These are phyloP conservation scores for Musa troglodytarum DNA, from an alignment of 176 grass and related monocot genomes.

Conservation along the genomic window DNA sequence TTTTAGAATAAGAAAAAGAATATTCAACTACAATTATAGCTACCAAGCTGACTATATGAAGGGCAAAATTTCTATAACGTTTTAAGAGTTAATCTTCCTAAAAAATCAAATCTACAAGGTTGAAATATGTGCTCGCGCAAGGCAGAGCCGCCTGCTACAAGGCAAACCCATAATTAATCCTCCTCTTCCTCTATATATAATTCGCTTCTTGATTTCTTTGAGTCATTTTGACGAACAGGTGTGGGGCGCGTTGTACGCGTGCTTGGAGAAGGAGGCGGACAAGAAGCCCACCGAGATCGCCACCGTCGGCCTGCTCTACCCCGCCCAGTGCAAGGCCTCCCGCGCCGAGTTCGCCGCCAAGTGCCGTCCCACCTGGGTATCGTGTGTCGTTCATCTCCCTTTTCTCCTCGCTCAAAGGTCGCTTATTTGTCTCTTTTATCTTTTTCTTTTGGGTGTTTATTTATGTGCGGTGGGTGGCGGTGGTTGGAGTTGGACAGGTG, in stretches of 20 bases:
- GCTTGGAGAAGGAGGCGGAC: constrained; percentile 71
- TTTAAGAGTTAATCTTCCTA: too few relatives aligned
- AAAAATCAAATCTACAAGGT: too few relatives aligned
- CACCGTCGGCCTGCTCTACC: constrained; percentile 69
- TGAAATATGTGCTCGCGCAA: constrained; percentile 74
- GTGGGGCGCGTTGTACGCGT: constrained; percentile 72
- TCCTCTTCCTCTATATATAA: background rate
- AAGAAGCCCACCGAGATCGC: constrained; percentile 87
- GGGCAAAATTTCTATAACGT: too few relatives aligned
- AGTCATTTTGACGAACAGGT: constrained; percentile 25
- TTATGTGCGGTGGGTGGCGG: too few relatives aligned
- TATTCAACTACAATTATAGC: too few relatives aligned
- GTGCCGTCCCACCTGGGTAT: constrained; percentile 77
- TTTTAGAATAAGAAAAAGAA: too few relatives aligned
- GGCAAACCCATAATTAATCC: constrained; percentile 24
- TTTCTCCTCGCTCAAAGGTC: too few relatives aligned
- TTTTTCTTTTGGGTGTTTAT: too few relatives aligned
- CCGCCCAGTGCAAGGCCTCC: constrained; percentile 60
- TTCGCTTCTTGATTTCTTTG: background rate
- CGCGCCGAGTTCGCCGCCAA: constrained; percentile 53
- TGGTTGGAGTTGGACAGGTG: too few relatives aligned
- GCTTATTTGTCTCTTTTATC: too few relatives aligned
- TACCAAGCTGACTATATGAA: too few relatives aligned
- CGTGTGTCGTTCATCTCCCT: background rate
- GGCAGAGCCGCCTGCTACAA: constrained; percentile 75